Evolutionary conservation across 148 eudicot species (phyloP).

Genomic region (Dianthus caryophyllus): DNA sequence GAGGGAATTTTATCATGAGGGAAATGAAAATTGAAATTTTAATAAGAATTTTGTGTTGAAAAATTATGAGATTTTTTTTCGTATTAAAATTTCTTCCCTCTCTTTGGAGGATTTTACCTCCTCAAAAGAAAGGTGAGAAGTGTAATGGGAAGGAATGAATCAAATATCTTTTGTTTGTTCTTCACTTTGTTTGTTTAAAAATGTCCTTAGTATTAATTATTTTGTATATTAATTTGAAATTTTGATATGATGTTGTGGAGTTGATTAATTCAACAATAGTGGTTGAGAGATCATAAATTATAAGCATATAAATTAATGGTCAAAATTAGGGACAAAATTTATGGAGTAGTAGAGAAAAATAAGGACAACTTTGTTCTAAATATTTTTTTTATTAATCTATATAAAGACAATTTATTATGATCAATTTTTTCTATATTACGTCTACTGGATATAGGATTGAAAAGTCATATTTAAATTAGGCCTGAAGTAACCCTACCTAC

Average conservation of each 20-base stretch:
- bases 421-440: no score
- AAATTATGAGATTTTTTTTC: not conserved
- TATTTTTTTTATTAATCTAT: no score
- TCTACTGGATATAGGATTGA: no score
- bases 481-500: no score
- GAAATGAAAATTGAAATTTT: not conserved
- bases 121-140: slow-evolving; percentile 25
- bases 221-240: not conserved
- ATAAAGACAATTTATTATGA: no score
- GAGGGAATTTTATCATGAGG: not conserved
- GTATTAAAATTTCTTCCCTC: slow-evolving; percentile 6
- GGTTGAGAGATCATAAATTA: not conserved
- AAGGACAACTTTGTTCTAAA: not conserved
- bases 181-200: not conserved
- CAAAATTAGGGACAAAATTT: not conserved
- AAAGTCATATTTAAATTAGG: no score
- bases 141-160: not conserved
- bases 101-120: slow-evolving; percentile 18
- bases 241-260: slow-evolving; percentile 6
- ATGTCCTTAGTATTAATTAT: not conserved
- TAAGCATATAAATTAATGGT: not conserved
- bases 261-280: slow-evolving; percentile 12
- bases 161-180: not conserved
- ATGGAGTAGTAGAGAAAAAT: not conserved
- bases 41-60: not conserved